Evolutionary conservation across 225 moss, liverwort and hornwort species (phyloP).

Genomic region (Pseudisothecium myosuroides): DNA sequence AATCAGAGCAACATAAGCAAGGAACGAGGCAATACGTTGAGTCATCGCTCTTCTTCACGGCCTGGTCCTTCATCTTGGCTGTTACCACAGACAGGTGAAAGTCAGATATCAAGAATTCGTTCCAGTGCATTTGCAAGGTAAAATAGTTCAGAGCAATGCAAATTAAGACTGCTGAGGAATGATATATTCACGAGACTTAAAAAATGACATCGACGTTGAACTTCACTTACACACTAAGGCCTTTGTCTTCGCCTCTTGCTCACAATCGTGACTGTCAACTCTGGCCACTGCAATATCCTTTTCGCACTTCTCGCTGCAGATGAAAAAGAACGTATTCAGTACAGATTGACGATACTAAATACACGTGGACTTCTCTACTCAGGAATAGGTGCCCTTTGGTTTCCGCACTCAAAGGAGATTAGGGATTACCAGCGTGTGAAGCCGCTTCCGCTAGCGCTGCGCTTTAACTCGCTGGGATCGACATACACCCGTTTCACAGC

Average conservation of each 20-base stretch:
- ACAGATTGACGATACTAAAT: too few relatives aligned
- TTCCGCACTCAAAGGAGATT: neutral
- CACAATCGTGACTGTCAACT: slow-evolving; percentile 39
- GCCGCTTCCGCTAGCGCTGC: slow-evolving; percentile 39
- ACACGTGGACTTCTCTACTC: neutral
- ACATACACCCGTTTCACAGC: slow-evolving; percentile 41
- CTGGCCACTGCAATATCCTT: slow-evolving; percentile 33
- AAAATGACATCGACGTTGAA: too few relatives aligned
- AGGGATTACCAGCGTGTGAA: slow-evolving; percentile 43
- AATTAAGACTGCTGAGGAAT: neutral
- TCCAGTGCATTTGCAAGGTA: neutral
- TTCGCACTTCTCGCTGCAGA: slow-evolving; percentile 32
- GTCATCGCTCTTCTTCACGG: slow-evolving; percentile 16
- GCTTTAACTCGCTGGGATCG: slow-evolving; percentile 44
- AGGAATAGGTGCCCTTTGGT: neutral
- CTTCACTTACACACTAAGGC: slow-evolving; percentile 31
- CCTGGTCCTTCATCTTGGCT: slow-evolving; percentile 38
- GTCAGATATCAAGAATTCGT: neutral
- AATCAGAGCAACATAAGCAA: neutral
- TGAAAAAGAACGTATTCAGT: neutral
- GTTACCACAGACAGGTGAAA: neutral
- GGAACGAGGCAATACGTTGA: neutral
- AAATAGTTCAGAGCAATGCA: neutral
- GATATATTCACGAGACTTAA: neutral
- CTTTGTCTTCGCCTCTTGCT: slow-evolving; percentile 27